A percentile compares a stretch with the other conserved stretches of the same genome.
phyloP scores from a whole-genome alignment of 2,329 filamentous ascomycete genomes.

The Cercospora citrullina region DNA sequence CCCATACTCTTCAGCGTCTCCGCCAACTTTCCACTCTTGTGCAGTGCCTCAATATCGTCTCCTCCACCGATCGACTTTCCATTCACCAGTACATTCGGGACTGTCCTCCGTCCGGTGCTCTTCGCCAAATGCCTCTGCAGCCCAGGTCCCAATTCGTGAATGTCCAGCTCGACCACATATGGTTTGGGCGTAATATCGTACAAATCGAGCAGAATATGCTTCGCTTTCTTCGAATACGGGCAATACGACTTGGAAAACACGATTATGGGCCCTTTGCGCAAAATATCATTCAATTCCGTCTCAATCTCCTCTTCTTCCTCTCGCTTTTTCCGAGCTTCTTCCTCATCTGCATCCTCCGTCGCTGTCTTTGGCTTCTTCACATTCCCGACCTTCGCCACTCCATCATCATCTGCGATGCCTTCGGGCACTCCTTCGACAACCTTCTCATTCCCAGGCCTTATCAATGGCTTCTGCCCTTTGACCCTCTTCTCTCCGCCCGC shows the following conservation, averaged over 20 bases:
- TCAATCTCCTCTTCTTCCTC: conserved; percentile 65
- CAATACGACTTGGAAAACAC: conserved; percentile 97
- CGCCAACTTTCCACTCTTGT: conserved; percentile 62
- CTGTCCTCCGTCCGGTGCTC: conserved; percentile 78
- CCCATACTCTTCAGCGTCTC: conserved; percentile 72
- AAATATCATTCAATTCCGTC: conserved; percentile 70
- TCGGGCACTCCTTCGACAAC: conserved; percentile 36
- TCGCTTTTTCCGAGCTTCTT: conserved; percentile 49
- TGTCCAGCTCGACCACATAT: conserved; percentile 86
- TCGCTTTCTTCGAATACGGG: conserved; percentile 80
- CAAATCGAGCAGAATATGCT: conserved; percentile 76
- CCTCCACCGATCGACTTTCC: conserved; percentile 87
- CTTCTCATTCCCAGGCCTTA: conserved; percentile 35
- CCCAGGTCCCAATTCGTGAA: conserved; percentile 68
- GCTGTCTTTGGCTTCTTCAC: conserved; percentile 34
- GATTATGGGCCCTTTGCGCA: conserved; percentile 84
- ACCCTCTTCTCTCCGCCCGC: conserved; percentile 54
- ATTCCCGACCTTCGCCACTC: conserved; percentile 50
- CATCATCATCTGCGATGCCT: conserved; percentile 40
- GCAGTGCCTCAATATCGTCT: conserved; percentile 75
- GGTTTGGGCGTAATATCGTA: conserved; percentile 82
- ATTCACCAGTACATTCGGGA: conserved; percentile 88
- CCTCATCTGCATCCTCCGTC: conserved; percentile 31
- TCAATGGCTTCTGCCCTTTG: conserved; percentile 56
- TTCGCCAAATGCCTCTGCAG: conserved; percentile 71